Base-by-base conservation (phyloP, 331 rosid genomes). In the Dryas integrifolia region DNA sequence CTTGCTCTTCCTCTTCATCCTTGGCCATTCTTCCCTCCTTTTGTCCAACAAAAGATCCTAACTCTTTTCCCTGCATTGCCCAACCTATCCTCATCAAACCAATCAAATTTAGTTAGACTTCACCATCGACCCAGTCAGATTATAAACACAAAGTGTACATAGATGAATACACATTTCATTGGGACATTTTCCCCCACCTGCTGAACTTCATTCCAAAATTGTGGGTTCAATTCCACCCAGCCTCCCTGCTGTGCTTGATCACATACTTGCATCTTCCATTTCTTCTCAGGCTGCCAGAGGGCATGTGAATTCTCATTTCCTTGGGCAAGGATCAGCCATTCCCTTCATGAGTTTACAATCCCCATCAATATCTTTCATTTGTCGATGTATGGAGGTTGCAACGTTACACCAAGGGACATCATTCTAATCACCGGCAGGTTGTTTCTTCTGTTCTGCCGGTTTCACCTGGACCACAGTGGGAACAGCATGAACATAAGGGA, bases 351-450 rank as follows among this genome's bases (percentile, higher is more conserved):
- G 67, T 43, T 38, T 50, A 53, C 82, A 72, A 69, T 44, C 86
- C 81, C 76, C 65, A 63, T 26, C 61, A n/a, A 7, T 39, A 21
- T 49, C 44, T 72, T 40, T 35, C 74, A 49, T 67, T 39, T 41
- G 41, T 55, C 16, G 21, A 60, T 63, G 15, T 14, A 44, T 10
- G 80, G 77, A 77, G 79, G 59, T 49, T 30, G 83, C 84, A 67
- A 72, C 60, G 35, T 74, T 53, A 72, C 65, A 58, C 81, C 53
- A 52, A 77, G 44, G 52, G 11, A 63, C 21, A 74, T 72, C 81
- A 57, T 72, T 79, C 90, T 93, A 93, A 91, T 92, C 98, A 81
- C 95, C 97, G 0, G 97, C 97, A n/a, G 97, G 98, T 78, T 94
- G 98, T 80, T 94, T 94, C 81, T 94, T 94, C 77, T 90, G 97